Percentiles rank a stretch among this genome's conserved stretches.
These are phyloP conservation scores for Chytriomyces hyalinus DNA, from an alignment of 192 early-diverging fungal genomes.

Conservation along the genomic window DNA sequence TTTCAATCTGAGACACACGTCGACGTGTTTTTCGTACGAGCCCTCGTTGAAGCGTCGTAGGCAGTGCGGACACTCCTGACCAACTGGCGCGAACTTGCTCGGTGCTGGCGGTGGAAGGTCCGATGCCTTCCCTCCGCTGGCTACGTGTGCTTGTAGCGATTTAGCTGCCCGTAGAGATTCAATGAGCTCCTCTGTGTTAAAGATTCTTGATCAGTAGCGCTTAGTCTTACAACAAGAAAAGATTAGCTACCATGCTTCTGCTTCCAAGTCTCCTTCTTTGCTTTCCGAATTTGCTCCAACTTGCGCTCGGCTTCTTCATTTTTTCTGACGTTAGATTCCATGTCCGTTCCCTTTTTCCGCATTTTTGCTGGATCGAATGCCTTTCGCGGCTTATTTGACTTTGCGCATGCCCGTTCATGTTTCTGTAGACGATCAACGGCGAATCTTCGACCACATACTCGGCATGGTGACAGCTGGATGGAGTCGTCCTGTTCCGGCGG, in stretches of 20 bases:
- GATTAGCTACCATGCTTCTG: slow-evolving; percentile 4
- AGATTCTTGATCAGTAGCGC: not conserved
- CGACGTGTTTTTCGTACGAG: slow-evolving; percentile 26
- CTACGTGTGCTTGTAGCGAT: slow-evolving; percentile 15
- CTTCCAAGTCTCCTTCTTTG: slow-evolving; percentile 26
- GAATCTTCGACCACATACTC: slow-evolving; percentile 18
- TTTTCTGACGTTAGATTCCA: slow-evolving; percentile 2
- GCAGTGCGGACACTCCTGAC: slow-evolving; percentile 30
- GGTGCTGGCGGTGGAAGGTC: slow-evolving; percentile 3
- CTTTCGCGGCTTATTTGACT: slow-evolving; percentile 19
- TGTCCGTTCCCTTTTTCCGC: slow-evolving; percentile 26
- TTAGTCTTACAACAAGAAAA: not conserved
- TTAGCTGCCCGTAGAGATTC: slow-evolving; percentile 18
- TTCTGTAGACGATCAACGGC: slow-evolving; percentile 12
- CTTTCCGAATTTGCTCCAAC: slow-evolving; percentile 16
- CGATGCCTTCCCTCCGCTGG: slow-evolving; percentile 11
- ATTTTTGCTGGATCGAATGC: slow-evolving; percentile 23
- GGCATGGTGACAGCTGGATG: not conserved
- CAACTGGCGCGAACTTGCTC: slow-evolving; percentile 1
- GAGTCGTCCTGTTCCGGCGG: slow-evolving; percentile 11
- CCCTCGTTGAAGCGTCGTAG: slow-evolving; percentile 28
- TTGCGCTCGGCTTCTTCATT: slow-evolving; percentile 5
- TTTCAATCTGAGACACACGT: slow-evolving; percentile 16
- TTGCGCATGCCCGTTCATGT: slow-evolving; percentile 30
- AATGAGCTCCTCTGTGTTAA: slow-evolving; percentile 19